phyloP scores from a whole-genome alignment of 768 basidiomycete species.

The Leccinum ochraceum region DNA sequence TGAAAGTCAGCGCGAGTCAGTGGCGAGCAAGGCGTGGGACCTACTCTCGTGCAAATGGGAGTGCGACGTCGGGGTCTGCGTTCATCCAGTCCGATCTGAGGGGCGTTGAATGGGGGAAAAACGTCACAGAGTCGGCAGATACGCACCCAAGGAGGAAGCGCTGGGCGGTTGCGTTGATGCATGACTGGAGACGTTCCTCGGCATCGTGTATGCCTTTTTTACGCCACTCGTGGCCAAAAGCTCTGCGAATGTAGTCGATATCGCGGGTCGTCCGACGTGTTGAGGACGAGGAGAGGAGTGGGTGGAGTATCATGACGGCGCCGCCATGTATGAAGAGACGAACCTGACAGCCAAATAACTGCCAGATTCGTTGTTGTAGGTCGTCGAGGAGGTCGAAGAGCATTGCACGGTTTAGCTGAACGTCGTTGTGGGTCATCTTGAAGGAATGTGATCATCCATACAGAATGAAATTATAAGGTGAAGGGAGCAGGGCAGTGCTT shows the following conservation, averaged over 20 bases:
- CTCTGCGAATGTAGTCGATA: slow-evolving; percentile 65
- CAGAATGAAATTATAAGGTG: neutral
- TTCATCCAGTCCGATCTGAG: slow-evolving; percentile 70
- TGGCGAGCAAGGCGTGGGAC: slow-evolving; percentile 22
- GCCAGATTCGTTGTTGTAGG: slow-evolving; percentile 50
- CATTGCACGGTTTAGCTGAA: slow-evolving; percentile 31
- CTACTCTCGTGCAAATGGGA: slow-evolving; percentile 66
- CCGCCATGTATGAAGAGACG: slow-evolving; percentile 72
- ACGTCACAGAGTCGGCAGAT: neutral
- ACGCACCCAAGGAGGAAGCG: slow-evolving; percentile 48
- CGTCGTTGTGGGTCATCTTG: slow-evolving; percentile 37
- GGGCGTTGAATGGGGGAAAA: neutral
- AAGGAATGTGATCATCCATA: neutral
- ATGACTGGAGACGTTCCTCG: slow-evolving; percentile 51
- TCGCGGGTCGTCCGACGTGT: slow-evolving; percentile 60
- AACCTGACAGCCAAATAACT: slow-evolving; percentile 51
- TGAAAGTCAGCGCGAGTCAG: slow-evolving; percentile 12
- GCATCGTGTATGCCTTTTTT: slow-evolving; percentile 52
- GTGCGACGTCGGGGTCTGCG: slow-evolving; percentile 66
- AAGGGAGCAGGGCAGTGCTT: neutral
- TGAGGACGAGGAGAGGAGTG: slow-evolving; percentile 37
- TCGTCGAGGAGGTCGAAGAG: slow-evolving; percentile 50
- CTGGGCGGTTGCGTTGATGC: slow-evolving; percentile 56
- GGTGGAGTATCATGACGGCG: slow-evolving; percentile 72
- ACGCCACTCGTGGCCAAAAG: slow-evolving; percentile 57